Conservation (phyloP, 2,329 filamentous ascomycete species). For the Monosporascus sp. region DNA sequence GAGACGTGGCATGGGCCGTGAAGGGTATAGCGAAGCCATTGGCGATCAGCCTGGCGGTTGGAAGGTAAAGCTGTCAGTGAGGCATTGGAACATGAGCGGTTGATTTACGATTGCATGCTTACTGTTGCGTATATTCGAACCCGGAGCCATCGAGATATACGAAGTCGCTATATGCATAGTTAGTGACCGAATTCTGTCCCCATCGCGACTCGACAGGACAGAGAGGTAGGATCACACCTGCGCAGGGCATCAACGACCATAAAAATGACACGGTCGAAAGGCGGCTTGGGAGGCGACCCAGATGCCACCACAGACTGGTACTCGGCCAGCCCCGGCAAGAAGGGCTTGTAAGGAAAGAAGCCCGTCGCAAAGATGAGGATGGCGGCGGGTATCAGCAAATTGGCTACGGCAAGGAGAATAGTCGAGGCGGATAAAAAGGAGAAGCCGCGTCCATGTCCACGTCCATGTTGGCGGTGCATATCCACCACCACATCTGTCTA, state of each 20-base stretch:
- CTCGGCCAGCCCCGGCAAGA: constrained; percentile 76
- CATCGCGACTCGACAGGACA: background rate
- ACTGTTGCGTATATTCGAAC: constrained; percentile 82
- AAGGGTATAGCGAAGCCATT: constrained; percentile 82
- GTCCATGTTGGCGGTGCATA: constrained; percentile 5
- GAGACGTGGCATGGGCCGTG: constrained; percentile 91
- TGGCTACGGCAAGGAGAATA: constrained; percentile 57
- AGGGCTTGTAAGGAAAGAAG: constrained; percentile 97
- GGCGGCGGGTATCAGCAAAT: constrained; percentile 70
- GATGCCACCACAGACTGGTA: constrained; percentile 52
- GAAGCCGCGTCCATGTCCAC: constrained; percentile 14
- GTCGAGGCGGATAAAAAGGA: constrained; percentile 23
- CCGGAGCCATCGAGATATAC: constrained; percentile 77
- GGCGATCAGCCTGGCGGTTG: constrained; percentile 64
- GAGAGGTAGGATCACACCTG: constrained; percentile 49
- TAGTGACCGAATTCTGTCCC: background rate
- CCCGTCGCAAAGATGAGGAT: constrained; percentile 76
- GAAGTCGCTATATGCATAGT: constrained; percentile 64
- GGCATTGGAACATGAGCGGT: too few species aligned
- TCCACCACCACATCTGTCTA: background rate
- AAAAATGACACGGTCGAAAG: constrained; percentile 87
- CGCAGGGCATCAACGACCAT: constrained; percentile 96
- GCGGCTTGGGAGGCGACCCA: constrained; percentile 54
- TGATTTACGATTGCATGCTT: background rate
- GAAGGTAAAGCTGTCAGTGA: background rate